These are phyloP conservation scores for Schoenoplectus tabernaemontani DNA, from an alignment of 202 grass and related monocot genomes.

Conservation along the genomic window DNA sequence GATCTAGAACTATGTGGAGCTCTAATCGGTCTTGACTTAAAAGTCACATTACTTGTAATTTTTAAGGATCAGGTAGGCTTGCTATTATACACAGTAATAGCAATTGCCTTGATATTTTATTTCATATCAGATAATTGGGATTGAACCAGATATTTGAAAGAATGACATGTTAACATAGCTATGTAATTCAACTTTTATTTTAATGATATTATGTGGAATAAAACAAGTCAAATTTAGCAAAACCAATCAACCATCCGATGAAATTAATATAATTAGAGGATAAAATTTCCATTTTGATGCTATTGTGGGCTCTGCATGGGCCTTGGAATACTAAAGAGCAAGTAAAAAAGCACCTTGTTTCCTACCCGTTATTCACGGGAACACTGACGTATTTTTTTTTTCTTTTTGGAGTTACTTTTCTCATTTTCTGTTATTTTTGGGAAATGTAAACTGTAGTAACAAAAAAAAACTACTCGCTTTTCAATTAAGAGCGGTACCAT, in stretches of 20 bases:
- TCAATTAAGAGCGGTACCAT: too few species aligned
- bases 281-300: background rate
- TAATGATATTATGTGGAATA: background rate
- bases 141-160: background rate
- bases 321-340: background rate
- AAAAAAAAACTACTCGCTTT: too few species aligned
- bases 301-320: background rate
- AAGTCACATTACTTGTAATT: too few species aligned
- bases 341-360: background rate
- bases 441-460: conserved; percentile 3
- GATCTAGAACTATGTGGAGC: background rate
- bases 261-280: background rate
- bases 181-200: background rate
- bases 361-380: background rate
- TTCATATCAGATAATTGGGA: background rate
- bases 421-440: background rate
- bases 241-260: background rate
- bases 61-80: too few species aligned
- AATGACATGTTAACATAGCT: background rate
- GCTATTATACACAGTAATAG: too few species aligned
- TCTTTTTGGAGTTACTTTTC: background rate
- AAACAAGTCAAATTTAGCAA: background rate
- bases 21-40: too few species aligned
- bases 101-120: too few species aligned
- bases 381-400: background rate